Evolutionary conservation across 257 asterid genomes (phyloP).

Genomic region (Marsdenia floribunda): DNA sequence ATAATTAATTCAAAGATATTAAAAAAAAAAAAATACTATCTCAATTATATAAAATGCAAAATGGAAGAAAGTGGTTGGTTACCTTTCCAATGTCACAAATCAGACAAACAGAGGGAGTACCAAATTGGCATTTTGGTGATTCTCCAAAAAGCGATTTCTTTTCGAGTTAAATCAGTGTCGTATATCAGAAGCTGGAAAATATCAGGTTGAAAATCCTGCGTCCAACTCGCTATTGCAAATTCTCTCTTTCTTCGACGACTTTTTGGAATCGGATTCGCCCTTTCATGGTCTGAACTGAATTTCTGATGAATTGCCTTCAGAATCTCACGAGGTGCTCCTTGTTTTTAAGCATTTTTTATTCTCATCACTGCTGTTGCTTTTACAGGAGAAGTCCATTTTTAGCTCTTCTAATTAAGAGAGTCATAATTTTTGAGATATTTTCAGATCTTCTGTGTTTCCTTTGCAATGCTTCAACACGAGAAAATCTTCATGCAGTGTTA

Average conservation of each 20-base stretch:
- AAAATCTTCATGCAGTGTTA: slow-evolving; percentile 29
- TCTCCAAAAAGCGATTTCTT: slow-evolving; percentile 25
- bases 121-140: neutral
- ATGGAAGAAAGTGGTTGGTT: too few species aligned
- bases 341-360: slow-evolving; percentile 6
- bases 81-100: too few species aligned
- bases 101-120: too few species aligned
- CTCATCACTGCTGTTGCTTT: neutral
- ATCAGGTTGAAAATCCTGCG: slow-evolving; percentile 12
- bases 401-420: neutral
- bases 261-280: neutral
- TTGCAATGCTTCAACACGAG: slow-evolving; percentile 41
- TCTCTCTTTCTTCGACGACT: neutral
- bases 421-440: neutral
- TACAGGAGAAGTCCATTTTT: too few species aligned
- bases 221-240: neutral
- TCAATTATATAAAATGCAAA: too few species aligned
- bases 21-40: too few species aligned
- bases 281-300: slow-evolving; percentile 1
- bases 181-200: slow-evolving; percentile 14
- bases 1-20: too few species aligned
- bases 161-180: neutral
- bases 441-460: slow-evolving; percentile 40
- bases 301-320: slow-evolving; percentile 70
- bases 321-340: slow-evolving; percentile 53